Evolutionary conservation across 331 rosid genomes (phyloP).

Genomic region (Dryas integrifolia): DNA sequence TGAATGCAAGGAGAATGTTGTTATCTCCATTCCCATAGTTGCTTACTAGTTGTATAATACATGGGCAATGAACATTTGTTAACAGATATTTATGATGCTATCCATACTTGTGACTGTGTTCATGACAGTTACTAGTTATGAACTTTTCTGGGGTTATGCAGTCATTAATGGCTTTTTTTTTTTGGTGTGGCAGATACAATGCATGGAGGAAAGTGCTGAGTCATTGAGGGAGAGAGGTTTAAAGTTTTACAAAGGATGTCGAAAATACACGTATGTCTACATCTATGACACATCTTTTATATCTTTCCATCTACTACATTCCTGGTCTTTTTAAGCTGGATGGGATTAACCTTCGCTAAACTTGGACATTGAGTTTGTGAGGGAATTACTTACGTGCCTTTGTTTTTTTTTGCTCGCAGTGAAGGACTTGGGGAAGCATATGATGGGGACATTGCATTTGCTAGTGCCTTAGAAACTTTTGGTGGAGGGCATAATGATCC

Average conservation of each 20-base stretch:
- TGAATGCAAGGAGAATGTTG: not conserved
- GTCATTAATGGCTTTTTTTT: constrained; percentile 25
- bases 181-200: constrained; percentile 69
- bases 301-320: constrained; percentile 3
- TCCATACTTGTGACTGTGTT: not conserved
- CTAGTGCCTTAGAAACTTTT: constrained; percentile 91
- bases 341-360: not conserved
- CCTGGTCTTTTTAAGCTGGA: not conserved
- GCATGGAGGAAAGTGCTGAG: constrained; percentile 98
- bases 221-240: constrained; percentile 91
- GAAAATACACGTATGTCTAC: constrained; percentile 90
- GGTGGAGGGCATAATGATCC: constrained; percentile 99
- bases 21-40: too few relatives aligned
- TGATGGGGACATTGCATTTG: constrained; percentile 99
- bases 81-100: not conserved
- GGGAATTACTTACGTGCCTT: constrained; percentile 23
- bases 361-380: constrained; percentile 9
- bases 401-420: constrained; percentile 42
- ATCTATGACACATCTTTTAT: constrained; percentile 5
- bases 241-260: constrained; percentile 91
- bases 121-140: not conserved
- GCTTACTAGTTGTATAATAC: not conserved
- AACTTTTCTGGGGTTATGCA: not conserved
- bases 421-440: constrained; percentile 99
- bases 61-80: not conserved